phyloP scores from a whole-genome alignment of 768 basidiomycete genomes.

The Xerocomus spinulosus region DNA sequence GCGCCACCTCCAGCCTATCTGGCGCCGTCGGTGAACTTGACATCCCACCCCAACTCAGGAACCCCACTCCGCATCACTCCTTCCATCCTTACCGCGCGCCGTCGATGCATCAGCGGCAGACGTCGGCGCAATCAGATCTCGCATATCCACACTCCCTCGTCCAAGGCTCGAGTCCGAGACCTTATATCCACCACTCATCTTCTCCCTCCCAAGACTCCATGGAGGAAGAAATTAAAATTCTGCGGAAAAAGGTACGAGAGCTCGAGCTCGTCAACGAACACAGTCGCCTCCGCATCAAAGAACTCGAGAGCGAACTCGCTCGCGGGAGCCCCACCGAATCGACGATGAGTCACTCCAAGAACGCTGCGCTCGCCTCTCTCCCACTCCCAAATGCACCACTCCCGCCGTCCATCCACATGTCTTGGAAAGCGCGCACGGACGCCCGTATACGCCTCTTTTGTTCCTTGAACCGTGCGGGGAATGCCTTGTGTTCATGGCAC shows the following conservation, averaged over 20 bases:
- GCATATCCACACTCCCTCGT: slow-evolving; percentile 15
- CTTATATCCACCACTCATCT: slow-evolving; percentile 16
- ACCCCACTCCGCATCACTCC: slow-evolving; percentile 25
- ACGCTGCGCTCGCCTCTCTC: slow-evolving; percentile 13
- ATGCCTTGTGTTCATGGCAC: slow-evolving; percentile 87
- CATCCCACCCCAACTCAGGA: slow-evolving; percentile 33
- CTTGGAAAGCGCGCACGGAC: slow-evolving; percentile 72
- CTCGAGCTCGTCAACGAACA: slow-evolving; percentile 58
- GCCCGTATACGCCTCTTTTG: slow-evolving; percentile 69
- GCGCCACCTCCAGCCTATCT: slow-evolving; percentile 45
- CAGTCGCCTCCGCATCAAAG: slow-evolving; percentile 42
- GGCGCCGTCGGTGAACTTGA: slow-evolving; percentile 60
- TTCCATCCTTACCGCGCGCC: slow-evolving; percentile 25
- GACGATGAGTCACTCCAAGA: slow-evolving; percentile 16
- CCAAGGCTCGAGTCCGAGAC: slow-evolving; percentile 16
- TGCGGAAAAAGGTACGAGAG: slow-evolving; percentile 57
- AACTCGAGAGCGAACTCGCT: slow-evolving; percentile 45
- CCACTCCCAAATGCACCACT: slow-evolving; percentile 30
- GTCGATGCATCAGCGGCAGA: slow-evolving; percentile 22
- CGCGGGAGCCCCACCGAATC: slow-evolving; percentile 26
- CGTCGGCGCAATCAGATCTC: slow-evolving; percentile 20
- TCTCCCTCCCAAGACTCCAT: slow-evolving; percentile 21
- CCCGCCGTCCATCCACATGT: slow-evolving; percentile 42
- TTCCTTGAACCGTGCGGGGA: slow-evolving; percentile 81
- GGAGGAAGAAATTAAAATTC: slow-evolving; percentile 50